A percentile compares a stretch with the other conserved stretches of the same genome.
These are phyloP conservation scores for Polyrhizophydium stewartii DNA, from an alignment of 371 early-diverging fungal genomes.

Conservation along the genomic window DNA sequence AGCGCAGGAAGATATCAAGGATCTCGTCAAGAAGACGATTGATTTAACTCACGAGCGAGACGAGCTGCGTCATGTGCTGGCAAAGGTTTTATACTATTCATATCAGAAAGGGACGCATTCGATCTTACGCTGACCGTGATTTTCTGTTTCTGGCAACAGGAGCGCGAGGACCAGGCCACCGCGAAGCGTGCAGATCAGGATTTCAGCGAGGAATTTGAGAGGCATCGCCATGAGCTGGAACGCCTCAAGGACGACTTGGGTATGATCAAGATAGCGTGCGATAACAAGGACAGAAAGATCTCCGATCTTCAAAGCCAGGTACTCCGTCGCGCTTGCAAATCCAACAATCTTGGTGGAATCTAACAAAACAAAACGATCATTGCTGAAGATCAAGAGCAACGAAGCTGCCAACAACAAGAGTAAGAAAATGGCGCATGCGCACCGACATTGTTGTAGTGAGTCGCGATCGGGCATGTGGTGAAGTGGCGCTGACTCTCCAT, in stretches of 20 bases:
- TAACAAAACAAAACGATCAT: background rate
- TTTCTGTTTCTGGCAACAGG: too few species aligned
- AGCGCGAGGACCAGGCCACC: constrained; percentile 12
- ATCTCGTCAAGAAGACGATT: constrained; percentile 27
- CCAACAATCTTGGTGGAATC: too few species aligned
- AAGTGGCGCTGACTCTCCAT: too few species aligned
- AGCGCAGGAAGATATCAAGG: constrained; percentile 27
- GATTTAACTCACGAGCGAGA: background rate
- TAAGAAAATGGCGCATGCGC: background rate
- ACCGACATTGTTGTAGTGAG: background rate
- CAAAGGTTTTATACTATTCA: too few species aligned
- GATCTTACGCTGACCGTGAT: too few species aligned
- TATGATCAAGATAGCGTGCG: constrained; percentile 25
- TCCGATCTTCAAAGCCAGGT: constrained; percentile 26
- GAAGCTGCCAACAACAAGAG: background rate
- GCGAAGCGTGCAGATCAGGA: constrained; percentile 22
- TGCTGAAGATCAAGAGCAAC: background rate
- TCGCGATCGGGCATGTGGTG: too few species aligned
- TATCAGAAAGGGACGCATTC: too few species aligned
- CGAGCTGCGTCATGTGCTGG: background rate
- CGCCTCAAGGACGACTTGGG: constrained; percentile 31
- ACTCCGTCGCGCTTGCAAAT: too few species aligned
- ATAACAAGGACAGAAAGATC: constrained; percentile 30
- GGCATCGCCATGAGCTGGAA: constrained; percentile 20
- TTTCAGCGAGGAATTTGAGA: constrained; percentile 24